Base-by-base conservation (phyloP, 2,329 filamentous ascomycete species). In the Macroventuria anomochaeta region DNA sequence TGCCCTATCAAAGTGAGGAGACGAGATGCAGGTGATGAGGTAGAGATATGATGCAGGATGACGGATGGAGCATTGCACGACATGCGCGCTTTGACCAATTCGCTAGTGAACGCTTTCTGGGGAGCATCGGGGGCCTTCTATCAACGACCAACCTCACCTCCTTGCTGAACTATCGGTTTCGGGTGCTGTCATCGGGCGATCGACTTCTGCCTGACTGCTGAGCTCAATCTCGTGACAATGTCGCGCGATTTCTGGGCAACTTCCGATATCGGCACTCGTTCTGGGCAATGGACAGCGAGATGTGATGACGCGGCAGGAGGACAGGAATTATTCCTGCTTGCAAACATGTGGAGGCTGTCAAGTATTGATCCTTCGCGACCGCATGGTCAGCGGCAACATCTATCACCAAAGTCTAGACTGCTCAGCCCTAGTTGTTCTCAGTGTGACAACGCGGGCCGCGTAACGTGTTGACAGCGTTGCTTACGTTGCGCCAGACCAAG, bases 61-160 rank as follows among this genome's bases (percentile, higher is more conserved):
- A 50, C 41, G 52, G 46, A 46, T 42, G n/a, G 42, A 42, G 46
- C 51, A 54, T 50, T 42, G 52, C 52, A 50, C 36, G 34, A 33
- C 46, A 44, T 49, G 34, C 33, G 47, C 8, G 52, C 52, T 50
- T 31, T 18, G 52, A 31, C 52, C 36, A 20, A n/a, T 28, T 32
- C 52, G 46, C 52, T 55, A 55, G 44, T 10, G 20, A 34, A n/a
- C 52, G 52, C 46, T 46, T 46, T 50, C 46, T 55, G 52, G 52
- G 46, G 46, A 55, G 33, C 29, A 4, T 38, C 37, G 34, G 41
- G 33, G 15, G 46, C 46, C 23, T 55, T 55, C 40, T 55, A 46
- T 55, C 41, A 50, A 55, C 52, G 52, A 55, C 52, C 32, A 53
- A 43, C 43, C 51, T 49, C 51, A 44, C 25, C 20, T 43, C 33